Percentiles rank a stretch among this genome's conserved stretches.
These are phyloP conservation scores for Citrus hindsii DNA, from an alignment of 345 rosid genomes.

Conservation along the genomic window DNA sequence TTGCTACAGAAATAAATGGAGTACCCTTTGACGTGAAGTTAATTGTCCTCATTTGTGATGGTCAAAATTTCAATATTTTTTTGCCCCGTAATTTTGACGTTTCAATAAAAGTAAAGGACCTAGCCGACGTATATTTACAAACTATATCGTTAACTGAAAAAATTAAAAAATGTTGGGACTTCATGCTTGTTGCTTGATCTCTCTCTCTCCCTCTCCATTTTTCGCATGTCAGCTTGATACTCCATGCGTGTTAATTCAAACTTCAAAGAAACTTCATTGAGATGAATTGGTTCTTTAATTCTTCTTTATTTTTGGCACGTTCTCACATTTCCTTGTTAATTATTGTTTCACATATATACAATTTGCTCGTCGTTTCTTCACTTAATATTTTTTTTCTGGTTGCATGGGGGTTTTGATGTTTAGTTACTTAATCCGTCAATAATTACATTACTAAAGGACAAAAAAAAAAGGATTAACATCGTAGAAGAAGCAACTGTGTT, in stretches of 20 bases:
- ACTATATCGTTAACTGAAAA: not conserved
- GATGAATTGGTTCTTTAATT: constrained; percentile 12
- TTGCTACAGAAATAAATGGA: too few species aligned
- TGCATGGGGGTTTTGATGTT: too few species aligned
- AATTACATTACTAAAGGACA: too few species aligned
- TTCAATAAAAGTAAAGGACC: not conserved
- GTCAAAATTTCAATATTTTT: not conserved
- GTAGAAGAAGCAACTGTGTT: too few species aligned
- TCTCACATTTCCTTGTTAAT: constrained; percentile 14
- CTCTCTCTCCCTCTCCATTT: too few species aligned
- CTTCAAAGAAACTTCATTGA: constrained; percentile 12
- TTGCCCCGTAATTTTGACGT: not conserved
- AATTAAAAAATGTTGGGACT: too few species aligned
- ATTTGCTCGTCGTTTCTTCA: not conserved
- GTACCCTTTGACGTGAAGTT: too few species aligned
- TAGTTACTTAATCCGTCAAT: too few species aligned
- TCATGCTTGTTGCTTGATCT: too few species aligned
- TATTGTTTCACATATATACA: not conserved
- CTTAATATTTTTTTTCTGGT: not conserved
- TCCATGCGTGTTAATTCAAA: constrained; percentile 37
- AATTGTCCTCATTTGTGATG: not conserved
- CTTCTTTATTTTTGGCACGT: constrained; percentile 32
- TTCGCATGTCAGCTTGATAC: constrained; percentile 31
- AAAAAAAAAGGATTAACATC: too few species aligned
- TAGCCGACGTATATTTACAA: too few species aligned